Conservation (phyloP, 139 green algal genomes). For the Chlorella vulgaris region DNA sequence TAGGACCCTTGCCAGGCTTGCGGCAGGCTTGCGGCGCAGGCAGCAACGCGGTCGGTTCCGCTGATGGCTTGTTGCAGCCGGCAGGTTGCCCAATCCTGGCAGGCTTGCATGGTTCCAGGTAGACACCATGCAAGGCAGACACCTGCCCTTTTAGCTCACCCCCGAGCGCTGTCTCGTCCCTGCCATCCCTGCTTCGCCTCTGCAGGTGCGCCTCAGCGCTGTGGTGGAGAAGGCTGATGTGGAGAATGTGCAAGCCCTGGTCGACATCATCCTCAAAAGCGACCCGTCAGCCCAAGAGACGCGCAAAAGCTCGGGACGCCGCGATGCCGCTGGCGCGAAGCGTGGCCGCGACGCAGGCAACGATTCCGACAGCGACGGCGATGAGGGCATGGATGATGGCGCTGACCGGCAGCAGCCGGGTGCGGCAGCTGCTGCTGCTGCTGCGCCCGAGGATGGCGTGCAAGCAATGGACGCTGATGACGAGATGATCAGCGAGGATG, state of each 20-base stretch:
- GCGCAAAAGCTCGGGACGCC: not conserved
- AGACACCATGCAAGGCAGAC: too few relatives aligned
- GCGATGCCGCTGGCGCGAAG: constrained; percentile 13
- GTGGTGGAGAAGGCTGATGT: constrained; percentile 44
- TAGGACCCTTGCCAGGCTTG: too few relatives aligned
- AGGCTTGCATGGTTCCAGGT: too few relatives aligned
- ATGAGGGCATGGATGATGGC: constrained; percentile 27
- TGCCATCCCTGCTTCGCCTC: not conserved
- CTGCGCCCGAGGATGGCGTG: constrained; percentile 14
- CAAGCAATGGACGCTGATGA: constrained; percentile 23
- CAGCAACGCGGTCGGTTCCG: too few relatives aligned
- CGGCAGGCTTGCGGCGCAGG: too few relatives aligned
- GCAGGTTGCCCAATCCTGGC: too few relatives aligned
- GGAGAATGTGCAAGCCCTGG: constrained; percentile 39
- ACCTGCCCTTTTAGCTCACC: too few relatives aligned
- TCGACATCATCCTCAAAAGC: constrained; percentile 49
- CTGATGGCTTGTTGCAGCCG: too few relatives aligned
- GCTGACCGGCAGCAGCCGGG: not conserved
- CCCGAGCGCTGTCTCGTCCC: not conserved
- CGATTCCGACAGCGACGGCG: constrained; percentile 18
- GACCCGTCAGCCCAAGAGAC: constrained; percentile 38
- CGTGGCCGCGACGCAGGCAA: not conserved
- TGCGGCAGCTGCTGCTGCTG: not conserved
- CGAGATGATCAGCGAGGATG: constrained; percentile 38
- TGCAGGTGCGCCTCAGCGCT: constrained; percentile 40